These are phyloP conservation scores for Dendrostoma leiphaemia DNA, from an alignment of 2,329 filamentous ascomycete species.

Conservation along the genomic window DNA sequence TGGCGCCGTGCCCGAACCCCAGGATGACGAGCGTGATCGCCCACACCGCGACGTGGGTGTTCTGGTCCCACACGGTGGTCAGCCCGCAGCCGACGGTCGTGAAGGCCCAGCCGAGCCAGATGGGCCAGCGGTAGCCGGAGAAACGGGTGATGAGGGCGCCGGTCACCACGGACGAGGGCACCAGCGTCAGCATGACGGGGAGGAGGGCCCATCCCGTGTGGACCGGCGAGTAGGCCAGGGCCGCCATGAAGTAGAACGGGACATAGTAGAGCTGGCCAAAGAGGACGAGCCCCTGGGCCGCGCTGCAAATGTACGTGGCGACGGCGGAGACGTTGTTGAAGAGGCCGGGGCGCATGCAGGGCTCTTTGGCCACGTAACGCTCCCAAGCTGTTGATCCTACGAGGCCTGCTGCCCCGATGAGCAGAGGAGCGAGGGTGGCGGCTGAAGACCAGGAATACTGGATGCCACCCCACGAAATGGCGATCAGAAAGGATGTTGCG, in stretches of 20 bases:
- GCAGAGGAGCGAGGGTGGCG: conserved; percentile 39
- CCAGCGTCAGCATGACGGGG: conserved; percentile 30
- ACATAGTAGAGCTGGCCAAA: conserved; percentile 33
- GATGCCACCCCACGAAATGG: conserved; percentile 46
- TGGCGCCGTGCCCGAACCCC: conserved; percentile 35
- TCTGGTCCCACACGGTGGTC: conserved; percentile 23
- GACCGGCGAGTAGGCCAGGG: conserved; percentile 31
- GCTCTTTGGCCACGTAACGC: conserved; percentile 27
- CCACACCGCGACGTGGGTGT: conserved; percentile 32
- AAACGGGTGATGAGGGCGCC: conserved; percentile 29
- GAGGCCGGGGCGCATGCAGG: conserved; percentile 30
- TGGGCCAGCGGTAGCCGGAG: conserved; percentile 36
- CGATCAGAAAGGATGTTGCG: conserved; percentile 42
- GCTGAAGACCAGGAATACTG: conserved; percentile 40
- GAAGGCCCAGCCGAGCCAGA: conserved; percentile 35
- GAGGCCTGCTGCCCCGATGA: conserved; percentile 40
- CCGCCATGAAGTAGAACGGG: conserved; percentile 37
- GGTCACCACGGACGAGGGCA: conserved; percentile 31
- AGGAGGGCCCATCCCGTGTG: conserved; percentile 34
- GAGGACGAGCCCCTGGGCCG: conserved; percentile 32
- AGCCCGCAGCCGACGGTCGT: conserved; percentile 26
- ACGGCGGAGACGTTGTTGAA: conserved; percentile 29
- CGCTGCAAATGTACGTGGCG: conserved; percentile 29
- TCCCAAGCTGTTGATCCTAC: conserved; percentile 37
- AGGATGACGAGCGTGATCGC: conserved; percentile 33